phyloP scores from a whole-genome alignment of 768 basidiomycete genomes.

The Podaxis mareebaensis region DNA sequence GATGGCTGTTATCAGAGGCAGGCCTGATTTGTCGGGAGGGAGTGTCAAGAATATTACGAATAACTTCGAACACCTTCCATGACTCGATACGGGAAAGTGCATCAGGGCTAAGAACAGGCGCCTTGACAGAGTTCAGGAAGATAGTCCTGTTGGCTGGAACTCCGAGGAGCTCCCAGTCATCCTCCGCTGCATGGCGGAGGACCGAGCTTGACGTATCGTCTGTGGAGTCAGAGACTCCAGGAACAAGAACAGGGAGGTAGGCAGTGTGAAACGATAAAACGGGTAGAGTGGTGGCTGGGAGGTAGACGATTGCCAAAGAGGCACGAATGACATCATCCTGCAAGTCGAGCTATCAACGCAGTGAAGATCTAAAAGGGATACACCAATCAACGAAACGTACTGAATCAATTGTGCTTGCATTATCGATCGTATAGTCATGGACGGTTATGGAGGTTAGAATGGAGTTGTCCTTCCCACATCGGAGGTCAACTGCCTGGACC shows the following conservation, averaged over 20 bases:
- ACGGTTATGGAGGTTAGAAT: constrained; percentile 34
- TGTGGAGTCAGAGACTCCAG: constrained; percentile 22
- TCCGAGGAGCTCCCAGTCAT: constrained; percentile 44
- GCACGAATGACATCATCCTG: constrained; percentile 39
- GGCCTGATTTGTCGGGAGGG: constrained; percentile 40
- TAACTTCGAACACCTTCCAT: constrained; percentile 40
- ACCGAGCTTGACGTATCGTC: constrained; percentile 24
- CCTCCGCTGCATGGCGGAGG: constrained; percentile 34
- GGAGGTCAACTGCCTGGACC: constrained; percentile 31
- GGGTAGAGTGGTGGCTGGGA: constrained; percentile 51
- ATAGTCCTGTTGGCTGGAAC: constrained; percentile 43
- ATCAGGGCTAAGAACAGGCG: constrained; percentile 48
- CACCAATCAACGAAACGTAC: constrained; percentile 34
- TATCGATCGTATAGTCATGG: constrained; percentile 37
- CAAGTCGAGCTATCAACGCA: constrained; percentile 39
- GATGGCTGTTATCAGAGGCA: constrained; percentile 43
- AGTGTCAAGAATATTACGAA: constrained; percentile 43
- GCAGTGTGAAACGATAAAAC: constrained; percentile 37
- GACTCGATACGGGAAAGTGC: constrained; percentile 44
- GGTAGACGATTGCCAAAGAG: constrained; percentile 68
- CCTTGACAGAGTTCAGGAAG: constrained; percentile 34
- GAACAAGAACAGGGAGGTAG: constrained; percentile 62
- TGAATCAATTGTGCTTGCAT: constrained; percentile 21
- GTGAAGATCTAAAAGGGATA: constrained; percentile 29
- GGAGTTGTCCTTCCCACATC: constrained; percentile 26